Base-by-base conservation (phyloP, 495 filamentous ascomycete species). In the Viridothelium virens region DNA sequence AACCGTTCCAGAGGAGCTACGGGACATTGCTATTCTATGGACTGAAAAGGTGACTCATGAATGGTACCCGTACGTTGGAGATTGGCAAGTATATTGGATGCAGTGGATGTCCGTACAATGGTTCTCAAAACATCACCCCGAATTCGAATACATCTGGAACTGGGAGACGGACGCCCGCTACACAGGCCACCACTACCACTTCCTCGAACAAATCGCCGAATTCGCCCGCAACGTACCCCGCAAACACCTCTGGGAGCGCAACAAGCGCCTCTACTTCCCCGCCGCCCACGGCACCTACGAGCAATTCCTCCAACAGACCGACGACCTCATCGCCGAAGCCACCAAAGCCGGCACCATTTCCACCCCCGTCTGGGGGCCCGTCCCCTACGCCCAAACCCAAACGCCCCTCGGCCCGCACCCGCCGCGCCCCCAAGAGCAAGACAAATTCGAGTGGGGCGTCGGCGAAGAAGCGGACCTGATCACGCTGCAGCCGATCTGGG, bases 81-180 rank as follows among this genome's bases (percentile, higher is more conserved):
- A 79, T 63, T 76, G 75, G 75, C 68, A 74, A 38, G 75, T 77
- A 0, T 76, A 77, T 66, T 77, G 75, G 74, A 73, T 77, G 14
- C 85, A 88, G 66, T 87, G 82, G 74, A 74, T 87, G 63, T 78
- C 81, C 1, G 76, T 89, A 1, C 85, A 88, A 71, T 82, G 82
- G 70, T 91, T 91, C 70, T 84, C 85, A 59, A 80, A 86, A 65
- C 79, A 85, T 36, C 82, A 88, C 66, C 87, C 87, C 0, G 83
- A 90, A 66, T 91, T 89, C 66, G 87, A 89, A 63, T 89, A 81
- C 70, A 81, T 89, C 64, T 91, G 88, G 89, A 90, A 91, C 71
- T 86, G 87, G 80, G 88, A 91, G 69, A 82, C 88, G 72, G 88
- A 91, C 71, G 82, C 82, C n/a, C 83, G 89, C 31, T 83, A 85